Evolutionary conservation across 2,329 filamentous ascomycete species (phyloP).

Genomic region (Penicillium brasilianum): DNA sequence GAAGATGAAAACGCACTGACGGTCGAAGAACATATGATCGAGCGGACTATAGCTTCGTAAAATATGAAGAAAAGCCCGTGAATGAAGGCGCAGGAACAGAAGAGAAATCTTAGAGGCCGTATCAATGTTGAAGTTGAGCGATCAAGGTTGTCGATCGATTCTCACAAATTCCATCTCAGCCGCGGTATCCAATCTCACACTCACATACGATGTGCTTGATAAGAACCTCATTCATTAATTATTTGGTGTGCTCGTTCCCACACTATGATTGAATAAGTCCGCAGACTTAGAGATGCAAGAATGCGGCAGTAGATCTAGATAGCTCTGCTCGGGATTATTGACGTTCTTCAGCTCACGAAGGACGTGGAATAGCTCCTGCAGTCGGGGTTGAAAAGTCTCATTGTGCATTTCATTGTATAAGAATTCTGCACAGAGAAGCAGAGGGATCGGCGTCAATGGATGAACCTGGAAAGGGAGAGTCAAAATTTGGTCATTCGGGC

Average conservation of each 20-base stretch:
- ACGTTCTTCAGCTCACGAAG: slow-evolving; percentile 20
- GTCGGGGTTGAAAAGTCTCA: slow-evolving; percentile 10
- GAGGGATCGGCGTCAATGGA: slow-evolving; percentile 30
- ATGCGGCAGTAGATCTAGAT: slow-evolving; percentile 17
- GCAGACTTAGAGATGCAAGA: slow-evolving; percentile 6
- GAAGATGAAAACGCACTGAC: neutral
- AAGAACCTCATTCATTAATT: neutral
- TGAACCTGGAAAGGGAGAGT: slow-evolving; percentile 20
- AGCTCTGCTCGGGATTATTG: slow-evolving; percentile 18
- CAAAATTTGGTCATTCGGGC: neutral
- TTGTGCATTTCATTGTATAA: slow-evolving; percentile 21
- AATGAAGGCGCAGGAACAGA: too few relatives aligned
- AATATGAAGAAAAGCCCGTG: neutral
- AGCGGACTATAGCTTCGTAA: neutral
- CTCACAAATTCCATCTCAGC: too few relatives aligned
- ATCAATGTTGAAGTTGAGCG: too few relatives aligned
- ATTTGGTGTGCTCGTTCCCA: neutral
- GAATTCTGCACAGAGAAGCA: slow-evolving; percentile 32
- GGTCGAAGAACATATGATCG: neutral
- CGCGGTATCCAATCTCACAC: too few relatives aligned
- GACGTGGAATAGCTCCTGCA: slow-evolving; percentile 19
- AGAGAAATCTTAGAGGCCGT: too few relatives aligned
- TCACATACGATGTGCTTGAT: too few relatives aligned
- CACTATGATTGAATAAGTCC: neutral
- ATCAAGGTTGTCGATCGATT: too few relatives aligned